Conservation (phyloP, 2,329 filamentous ascomycete species). For the Rasamsonia emersonii region DNA sequence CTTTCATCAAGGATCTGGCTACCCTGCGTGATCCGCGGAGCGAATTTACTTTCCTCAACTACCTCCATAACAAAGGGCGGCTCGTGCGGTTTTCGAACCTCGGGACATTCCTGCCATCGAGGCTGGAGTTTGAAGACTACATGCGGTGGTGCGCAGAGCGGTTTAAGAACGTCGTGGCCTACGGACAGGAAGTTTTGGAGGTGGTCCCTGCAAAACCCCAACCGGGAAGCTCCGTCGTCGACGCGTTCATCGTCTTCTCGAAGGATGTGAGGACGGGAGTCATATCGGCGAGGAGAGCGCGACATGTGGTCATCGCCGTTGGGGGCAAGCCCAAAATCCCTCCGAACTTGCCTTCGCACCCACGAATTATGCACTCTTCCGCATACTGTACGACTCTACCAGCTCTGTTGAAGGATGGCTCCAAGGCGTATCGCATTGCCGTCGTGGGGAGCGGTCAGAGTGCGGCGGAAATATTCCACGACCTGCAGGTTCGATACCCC, state of each 20-base stretch:
- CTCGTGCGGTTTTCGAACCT: constrained; percentile 87
- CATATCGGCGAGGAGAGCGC: constrained; percentile 30
- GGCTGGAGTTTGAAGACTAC: constrained; percentile 91
- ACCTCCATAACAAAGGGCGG: constrained; percentile 72
- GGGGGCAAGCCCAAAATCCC: constrained; percentile 65
- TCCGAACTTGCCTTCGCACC: constrained; percentile 56
- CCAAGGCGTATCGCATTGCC: constrained; percentile 58
- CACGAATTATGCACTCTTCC: constrained; percentile 78
- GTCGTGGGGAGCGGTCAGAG: constrained; percentile 87
- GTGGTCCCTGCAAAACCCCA: constrained; percentile 53
- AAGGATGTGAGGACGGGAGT: constrained; percentile 46
- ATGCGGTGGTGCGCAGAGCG: constrained; percentile 81
- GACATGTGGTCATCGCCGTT: constrained; percentile 54
- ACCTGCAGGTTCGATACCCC: constrained; percentile 72
- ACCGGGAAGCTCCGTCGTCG: constrained; percentile 43
- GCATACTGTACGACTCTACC: constrained; percentile 55
- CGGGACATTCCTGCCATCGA: constrained; percentile 75
- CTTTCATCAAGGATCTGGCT: constrained; percentile 92
- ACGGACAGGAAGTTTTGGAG: constrained; percentile 67
- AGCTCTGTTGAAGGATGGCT: constrained; percentile 28
- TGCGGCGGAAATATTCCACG: constrained; percentile 90
- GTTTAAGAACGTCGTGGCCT: constrained; percentile 66
- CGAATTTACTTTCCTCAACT: constrained; percentile 92
- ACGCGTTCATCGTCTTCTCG: constrained; percentile 60
- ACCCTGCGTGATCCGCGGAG: constrained; percentile 80